Evolutionary conservation across 176 grass and related monocot species (phyloP).

Genomic region (Alloteropsis semialata): DNA sequence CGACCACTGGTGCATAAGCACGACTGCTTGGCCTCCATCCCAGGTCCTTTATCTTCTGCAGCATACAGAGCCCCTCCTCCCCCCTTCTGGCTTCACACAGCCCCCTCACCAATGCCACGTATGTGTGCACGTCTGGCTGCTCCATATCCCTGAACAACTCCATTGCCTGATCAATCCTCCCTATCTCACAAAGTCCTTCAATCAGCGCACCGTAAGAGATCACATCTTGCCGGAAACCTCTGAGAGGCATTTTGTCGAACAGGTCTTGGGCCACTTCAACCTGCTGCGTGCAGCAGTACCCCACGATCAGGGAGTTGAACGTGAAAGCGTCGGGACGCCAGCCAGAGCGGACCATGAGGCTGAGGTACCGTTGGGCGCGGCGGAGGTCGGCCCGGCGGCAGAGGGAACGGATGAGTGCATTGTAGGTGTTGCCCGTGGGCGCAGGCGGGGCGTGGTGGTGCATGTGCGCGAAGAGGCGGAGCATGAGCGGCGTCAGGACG

Average conservation of each 20-base stretch:
- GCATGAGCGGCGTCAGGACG: slow-evolving; percentile 19
- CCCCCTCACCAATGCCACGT: slow-evolving; percentile 40
- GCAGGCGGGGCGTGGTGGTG: slow-evolving; percentile 22
- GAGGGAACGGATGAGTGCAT: slow-evolving; percentile 43
- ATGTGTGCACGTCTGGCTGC: slow-evolving; percentile 16
- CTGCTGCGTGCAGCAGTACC: slow-evolving; percentile 6
- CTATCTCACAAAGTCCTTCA: slow-evolving; percentile 32
- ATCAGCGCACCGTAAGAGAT: slow-evolving; percentile 32
- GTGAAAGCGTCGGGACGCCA: slow-evolving; percentile 42
- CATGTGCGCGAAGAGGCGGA: slow-evolving; percentile 49
- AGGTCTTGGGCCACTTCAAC: slow-evolving; percentile 2
- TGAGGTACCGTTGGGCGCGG: slow-evolving; percentile 35
- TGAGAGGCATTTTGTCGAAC: slow-evolving; percentile 47
- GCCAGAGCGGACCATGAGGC: slow-evolving; percentile 52
- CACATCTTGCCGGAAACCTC: slow-evolving; percentile 30
- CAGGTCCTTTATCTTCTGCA: slow-evolving; percentile 31
- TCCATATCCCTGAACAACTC: slow-evolving; percentile 38
- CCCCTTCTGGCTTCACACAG: slow-evolving; percentile 31
- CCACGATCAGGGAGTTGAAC: slow-evolving; percentile 41
- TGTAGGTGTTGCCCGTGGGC: slow-evolving; percentile 29
- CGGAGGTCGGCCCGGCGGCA: slow-evolving; percentile 43
- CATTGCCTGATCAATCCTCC: slow-evolving; percentile 36
- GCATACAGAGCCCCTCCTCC: slow-evolving; percentile 39
- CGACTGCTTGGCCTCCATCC: slow-evolving; percentile 33
- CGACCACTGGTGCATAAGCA: slow-evolving; percentile 28